Evolutionary conservation across 129 eudicot species (phyloP), one percentile per base, ranked within the genome.

Genomic region (Pulicaria dysenterica): DNA sequence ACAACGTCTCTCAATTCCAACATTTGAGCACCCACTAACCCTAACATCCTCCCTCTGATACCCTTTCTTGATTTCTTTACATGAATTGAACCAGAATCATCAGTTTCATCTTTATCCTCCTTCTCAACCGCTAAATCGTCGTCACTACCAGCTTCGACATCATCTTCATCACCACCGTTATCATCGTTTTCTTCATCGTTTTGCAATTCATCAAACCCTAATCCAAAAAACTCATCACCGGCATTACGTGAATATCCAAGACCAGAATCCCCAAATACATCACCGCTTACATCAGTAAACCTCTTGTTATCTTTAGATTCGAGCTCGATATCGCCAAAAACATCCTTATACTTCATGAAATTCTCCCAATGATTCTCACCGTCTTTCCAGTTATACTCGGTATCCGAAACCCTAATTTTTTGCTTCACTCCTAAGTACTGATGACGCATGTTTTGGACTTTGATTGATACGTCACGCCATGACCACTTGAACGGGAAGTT

Each of bases 401-500:
- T 67, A 72, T 64, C 77, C 0, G 85, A 69, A 63, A 69, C 77
- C 79, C 92, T 81, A 71, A 88, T 86, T 56, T 92, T 92, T 69
- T 88, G 96, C 91, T 92, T 92, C 61, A 92, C 94, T n/a, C 94
- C 94, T 64, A 91, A 48, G 66, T 91, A 91, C 88, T 91, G 97
- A 56, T 91, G 96, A 36, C 96, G 84, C 98, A 92, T 92, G 84
- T 89, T 92, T 61, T 92, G 96, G 9, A 92, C 98, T 58, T 89
- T 92, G 73, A 89, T 89, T 4, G 98, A 92, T 0, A 89, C 96
- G 67, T 92, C 96, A 41, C 95, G 90, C 96, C 98, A 92, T 13
- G 95, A 81, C 96, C 96, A 92, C 71, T 68, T 83, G 74, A 89
- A 92, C 14, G 95, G 96, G 75, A 80, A 92, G 44, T 47, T 85